Base-by-base conservation (phyloP, 108 stramenopile genomes). In the Cylindrotheca closterium region DNA sequence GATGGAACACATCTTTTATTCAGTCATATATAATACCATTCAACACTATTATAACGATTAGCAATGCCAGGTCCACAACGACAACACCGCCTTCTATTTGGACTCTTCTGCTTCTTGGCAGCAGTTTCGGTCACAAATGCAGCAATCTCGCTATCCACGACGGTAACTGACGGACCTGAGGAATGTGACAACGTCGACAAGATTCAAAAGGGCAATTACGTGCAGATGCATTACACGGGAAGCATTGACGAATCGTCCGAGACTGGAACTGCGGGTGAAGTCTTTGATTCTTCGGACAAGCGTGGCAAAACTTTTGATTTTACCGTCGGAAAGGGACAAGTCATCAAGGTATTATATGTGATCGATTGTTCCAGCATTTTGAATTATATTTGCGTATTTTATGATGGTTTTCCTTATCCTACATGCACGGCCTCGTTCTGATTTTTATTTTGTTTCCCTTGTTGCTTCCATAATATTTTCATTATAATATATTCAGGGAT, bases 301-400 rank as follows among this genome's bases (percentile, higher is more conserved):
- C 64, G 65, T 15, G 65, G 64, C 8, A 10, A 59, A 8, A 51
- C 65, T 0, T 66, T 73, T 63, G 71, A 58, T 42, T 50, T 93
- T 51, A 82, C 75, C 19, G 77, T 93, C 45, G 92, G 92, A 21
- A 51, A 73, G 7, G 88, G 88, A 26, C 86, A 80, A 28, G 91
- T 93, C 23, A 93, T 93, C 34, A 65, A 60, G n/a, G n/a, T n/a
- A n/a, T n/a, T n/a, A n/a, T n/a, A n/a, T n/a, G n/a, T n/a, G n/a
- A n/a, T n/a, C n/a, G n/a, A n/a, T n/a, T n/a, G n/a, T n/a, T n/a
- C n/a, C n/a, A n/a, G n/a, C n/a, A n/a, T n/a, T n/a, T n/a, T n/a
- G n/a, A n/a, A n/a, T 26, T 87, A 86, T 54, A 28, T 15, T 31
- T 17, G 4, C 46, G 47, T 49, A 32, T n/a, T 15, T 51, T 15